phyloP scores from a whole-genome alignment of 2,329 filamentous ascomycete genomes.

The Decorospora gaudefroyi region DNA sequence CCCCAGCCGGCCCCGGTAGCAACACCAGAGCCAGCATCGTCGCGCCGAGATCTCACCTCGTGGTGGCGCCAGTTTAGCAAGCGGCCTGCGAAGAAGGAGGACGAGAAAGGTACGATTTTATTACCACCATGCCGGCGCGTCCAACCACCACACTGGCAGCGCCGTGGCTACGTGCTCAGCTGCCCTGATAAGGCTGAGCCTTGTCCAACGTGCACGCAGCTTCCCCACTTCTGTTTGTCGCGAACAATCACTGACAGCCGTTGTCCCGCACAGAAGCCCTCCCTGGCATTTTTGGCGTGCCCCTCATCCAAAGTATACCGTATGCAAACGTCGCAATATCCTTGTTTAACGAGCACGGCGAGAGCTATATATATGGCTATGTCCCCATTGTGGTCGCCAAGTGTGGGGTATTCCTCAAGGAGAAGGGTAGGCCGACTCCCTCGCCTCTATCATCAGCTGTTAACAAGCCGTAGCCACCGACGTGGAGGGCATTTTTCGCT shows the following conservation, averaged over 20 bases:
- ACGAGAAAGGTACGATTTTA: slow-evolving; percentile 61
- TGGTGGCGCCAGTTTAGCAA: slow-evolving; percentile 97
- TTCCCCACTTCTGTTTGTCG: slow-evolving; percentile 18
- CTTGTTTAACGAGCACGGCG: slow-evolving; percentile 85
- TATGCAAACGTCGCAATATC: slow-evolving; percentile 99
- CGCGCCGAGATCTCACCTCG: slow-evolving; percentile 84
- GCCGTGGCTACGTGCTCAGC: slow-evolving; percentile 1
- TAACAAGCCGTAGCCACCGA: slow-evolving; percentile 70
- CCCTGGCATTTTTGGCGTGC: slow-evolving; percentile 90
- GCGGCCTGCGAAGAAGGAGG: slow-evolving; percentile 63
- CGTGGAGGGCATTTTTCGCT: slow-evolving; percentile 92
- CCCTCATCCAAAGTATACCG: slow-evolving; percentile 89
- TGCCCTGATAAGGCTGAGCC: slow-evolving; percentile 25
- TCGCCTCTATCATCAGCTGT: slow-evolving; percentile 17
- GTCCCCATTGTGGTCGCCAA: slow-evolving; percentile 98
- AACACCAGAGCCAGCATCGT: slow-evolving; percentile 70
- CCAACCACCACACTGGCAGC: neutral
- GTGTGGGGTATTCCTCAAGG: slow-evolving; percentile 95
- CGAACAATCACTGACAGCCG: slow-evolving; percentile 30
- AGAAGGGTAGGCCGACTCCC: slow-evolving; percentile 72
- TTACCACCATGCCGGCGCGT: neutral
- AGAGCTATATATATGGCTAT: slow-evolving; percentile 98
- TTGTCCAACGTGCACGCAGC: slow-evolving; percentile 21
- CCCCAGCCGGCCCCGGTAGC: slow-evolving; percentile 51
- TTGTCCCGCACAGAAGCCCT: slow-evolving; percentile 49